Evolutionary conservation across 768 basidiomycete genomes (phyloP).

Genomic region (Xanthoconium stramineum): DNA sequence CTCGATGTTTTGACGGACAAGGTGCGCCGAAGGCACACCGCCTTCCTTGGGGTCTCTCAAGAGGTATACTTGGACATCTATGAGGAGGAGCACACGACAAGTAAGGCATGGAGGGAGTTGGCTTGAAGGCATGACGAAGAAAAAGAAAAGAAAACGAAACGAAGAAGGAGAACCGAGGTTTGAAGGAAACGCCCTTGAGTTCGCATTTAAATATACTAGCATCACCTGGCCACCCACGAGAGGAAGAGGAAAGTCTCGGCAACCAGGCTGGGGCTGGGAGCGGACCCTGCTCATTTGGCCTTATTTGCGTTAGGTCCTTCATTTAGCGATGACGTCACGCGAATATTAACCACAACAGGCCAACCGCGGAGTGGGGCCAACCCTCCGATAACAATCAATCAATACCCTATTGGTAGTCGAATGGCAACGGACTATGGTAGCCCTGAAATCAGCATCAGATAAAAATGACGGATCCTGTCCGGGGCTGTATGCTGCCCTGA

Average conservation of each 20-base stretch:
- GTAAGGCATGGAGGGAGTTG: conserved; percentile 19
- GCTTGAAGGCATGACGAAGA: conserved; percentile 18
- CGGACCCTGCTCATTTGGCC: neutral
- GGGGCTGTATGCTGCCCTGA: neutral
- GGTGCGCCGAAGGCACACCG: conserved; percentile 48
- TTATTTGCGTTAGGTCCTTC: conserved; percentile 6
- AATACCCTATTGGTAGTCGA: neutral
- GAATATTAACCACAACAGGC: neutral
- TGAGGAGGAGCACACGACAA: conserved; percentile 52
- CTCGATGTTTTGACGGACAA: conserved; percentile 46
- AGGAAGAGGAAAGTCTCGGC: neutral
- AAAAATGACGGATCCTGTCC: neutral
- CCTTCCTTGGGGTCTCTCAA: conserved; percentile 46
- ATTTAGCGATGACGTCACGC: conserved; percentile 27
- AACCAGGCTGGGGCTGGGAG: neutral
- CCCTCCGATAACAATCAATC: conserved; percentile 1
- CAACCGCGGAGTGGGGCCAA: neutral
- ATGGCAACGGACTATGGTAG: neutral
- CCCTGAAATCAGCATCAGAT: neutral
- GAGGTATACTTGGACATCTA: conserved; percentile 55
- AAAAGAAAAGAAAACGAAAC: neutral
- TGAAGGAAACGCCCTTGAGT: neutral
- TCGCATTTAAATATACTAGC: conserved; percentile 14
- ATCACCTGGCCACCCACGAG: neutral
- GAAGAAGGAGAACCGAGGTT: neutral